Evolutionary conservation across 305 asterid species (phyloP).

Genomic region (Fraxinus albicans): DNA sequence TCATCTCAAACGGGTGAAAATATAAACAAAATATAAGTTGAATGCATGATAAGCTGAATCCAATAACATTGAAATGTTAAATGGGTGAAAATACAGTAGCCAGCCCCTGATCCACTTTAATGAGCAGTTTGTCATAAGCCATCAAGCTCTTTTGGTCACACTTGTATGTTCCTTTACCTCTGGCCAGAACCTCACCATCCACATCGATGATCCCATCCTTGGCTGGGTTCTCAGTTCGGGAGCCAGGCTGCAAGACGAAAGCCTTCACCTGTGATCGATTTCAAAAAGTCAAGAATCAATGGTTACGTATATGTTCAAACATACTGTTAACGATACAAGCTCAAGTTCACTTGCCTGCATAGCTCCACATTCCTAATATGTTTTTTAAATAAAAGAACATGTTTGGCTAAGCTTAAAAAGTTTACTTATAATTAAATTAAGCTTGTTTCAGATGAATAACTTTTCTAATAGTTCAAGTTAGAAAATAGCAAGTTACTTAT

Average conservation of each 20-base stretch:
- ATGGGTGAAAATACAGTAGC: constrained; percentile 80
- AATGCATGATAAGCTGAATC: not conserved
- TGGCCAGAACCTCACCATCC: constrained; percentile 95
- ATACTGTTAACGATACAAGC: not conserved
- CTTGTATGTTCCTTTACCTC: constrained; percentile 76
- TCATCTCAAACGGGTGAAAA: not conserved
- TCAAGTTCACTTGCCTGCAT: not conserved
- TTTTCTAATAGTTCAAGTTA: not conserved
- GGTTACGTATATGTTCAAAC: not conserved
- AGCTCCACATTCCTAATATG: not conserved
- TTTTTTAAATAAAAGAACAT: not conserved
- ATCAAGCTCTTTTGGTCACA: constrained; percentile 61
- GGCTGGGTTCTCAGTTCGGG: constrained; percentile 41
- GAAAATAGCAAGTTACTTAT: not conserved
- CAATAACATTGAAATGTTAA: constrained; percentile 19
- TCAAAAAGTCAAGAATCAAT: constrained; percentile 12
- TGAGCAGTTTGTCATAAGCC: constrained; percentile 65
- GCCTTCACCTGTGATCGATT: constrained; percentile 67
- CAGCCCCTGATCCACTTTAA: constrained; percentile 81
- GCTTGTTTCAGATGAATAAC: not conserved
- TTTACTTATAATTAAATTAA: not conserved
- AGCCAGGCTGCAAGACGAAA: constrained; percentile 76
- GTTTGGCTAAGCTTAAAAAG: not conserved
- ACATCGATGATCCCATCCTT: constrained; percentile 84
- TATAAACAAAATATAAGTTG: not conserved